phyloP scores from a whole-genome alignment of 1,284 basidiomycete genomes.

The Trichosporon sp. region DNA sequence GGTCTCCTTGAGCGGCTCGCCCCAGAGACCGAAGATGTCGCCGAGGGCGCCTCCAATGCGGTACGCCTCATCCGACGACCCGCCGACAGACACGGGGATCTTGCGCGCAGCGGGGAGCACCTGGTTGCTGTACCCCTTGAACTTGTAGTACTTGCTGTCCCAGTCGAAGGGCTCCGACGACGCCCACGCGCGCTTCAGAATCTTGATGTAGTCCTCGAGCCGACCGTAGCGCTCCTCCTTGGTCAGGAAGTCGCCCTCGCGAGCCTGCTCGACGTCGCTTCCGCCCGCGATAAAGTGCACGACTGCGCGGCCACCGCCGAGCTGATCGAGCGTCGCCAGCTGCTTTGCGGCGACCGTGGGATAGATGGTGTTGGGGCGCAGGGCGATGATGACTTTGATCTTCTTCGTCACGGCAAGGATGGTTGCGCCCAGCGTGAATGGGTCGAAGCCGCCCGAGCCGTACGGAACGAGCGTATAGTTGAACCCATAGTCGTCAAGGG shows the following conservation, averaged over 20 bases:
- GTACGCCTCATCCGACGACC: slow-evolving; percentile 33
- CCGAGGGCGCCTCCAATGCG: slow-evolving; percentile 31
- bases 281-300: slow-evolving; percentile 37
- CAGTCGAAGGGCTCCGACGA: slow-evolving; percentile 29
- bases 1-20: slow-evolving; percentile 36
- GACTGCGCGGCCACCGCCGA: slow-evolving; percentile 27
- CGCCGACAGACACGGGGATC: slow-evolving; percentile 30
- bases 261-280: slow-evolving; percentile 27
- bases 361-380: slow-evolving; percentile 35
- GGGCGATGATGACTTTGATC: slow-evolving; percentile 28
- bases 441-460: slow-evolving; percentile 27
- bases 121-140: slow-evolving; percentile 28
- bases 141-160: slow-evolving; percentile 34
- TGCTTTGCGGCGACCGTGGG: slow-evolving; percentile 33
- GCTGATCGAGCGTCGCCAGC: slow-evolving; percentile 29
- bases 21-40: slow-evolving; percentile 37
- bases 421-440: slow-evolving; percentile 29
- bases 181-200: slow-evolving; percentile 27
- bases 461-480: slow-evolving; percentile 34
- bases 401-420: slow-evolving; percentile 29
- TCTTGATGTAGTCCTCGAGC: slow-evolving; percentile 35
- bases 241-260: slow-evolving; percentile 30
- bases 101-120: slow-evolving; percentile 21
- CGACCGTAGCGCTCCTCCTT: slow-evolving; percentile 32
- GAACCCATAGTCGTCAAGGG: slow-evolving; percentile 30